phyloP scores from a whole-genome alignment of 2,329 filamentous ascomycete species.

The Aspergillus sp. region DNA sequence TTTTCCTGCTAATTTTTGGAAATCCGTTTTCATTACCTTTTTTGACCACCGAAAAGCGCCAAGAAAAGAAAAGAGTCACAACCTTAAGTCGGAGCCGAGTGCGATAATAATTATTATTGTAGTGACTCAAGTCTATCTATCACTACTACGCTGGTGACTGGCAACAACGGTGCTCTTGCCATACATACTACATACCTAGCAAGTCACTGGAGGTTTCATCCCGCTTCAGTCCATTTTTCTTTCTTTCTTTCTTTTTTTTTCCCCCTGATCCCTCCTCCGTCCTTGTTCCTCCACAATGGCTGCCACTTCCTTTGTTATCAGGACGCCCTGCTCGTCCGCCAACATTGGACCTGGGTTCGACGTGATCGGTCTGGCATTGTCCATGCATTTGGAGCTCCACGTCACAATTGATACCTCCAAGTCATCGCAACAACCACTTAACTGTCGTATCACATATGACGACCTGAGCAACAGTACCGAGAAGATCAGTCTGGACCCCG shows the following conservation, averaged over 20 bases:
- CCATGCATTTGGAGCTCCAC: constrained; percentile 86
- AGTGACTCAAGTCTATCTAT: not conserved
- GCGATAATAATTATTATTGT: not conserved
- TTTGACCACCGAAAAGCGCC: not conserved
- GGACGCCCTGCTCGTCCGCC: constrained; percentile 89
- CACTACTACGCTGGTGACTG: not conserved
- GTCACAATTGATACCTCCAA: constrained; percentile 70
- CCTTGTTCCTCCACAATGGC: constrained; percentile 17
- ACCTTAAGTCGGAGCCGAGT: not conserved
- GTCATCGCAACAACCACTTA: constrained; percentile 40
- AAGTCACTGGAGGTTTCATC: not conserved
- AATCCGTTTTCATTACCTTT: constrained; percentile 10
- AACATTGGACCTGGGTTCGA: constrained; percentile 98
- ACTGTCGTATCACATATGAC: constrained; percentile 90
- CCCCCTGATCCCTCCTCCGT: not conserved
- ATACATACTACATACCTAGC: not conserved
- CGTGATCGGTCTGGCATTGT: constrained; percentile 90
- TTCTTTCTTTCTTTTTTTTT: not conserved
- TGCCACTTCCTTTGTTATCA: constrained; percentile 64
- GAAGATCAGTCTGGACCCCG: constrained; percentile 79
- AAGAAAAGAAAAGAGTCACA: constrained; percentile 5
- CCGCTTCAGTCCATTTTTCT: not conserved
- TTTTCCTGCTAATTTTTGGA: constrained; percentile 1
- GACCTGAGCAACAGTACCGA: constrained; percentile 70
- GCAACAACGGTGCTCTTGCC: not conserved